phyloP scores from a whole-genome alignment of 202 grass and related monocot species.

The Brachypodium distachyon region DNA sequence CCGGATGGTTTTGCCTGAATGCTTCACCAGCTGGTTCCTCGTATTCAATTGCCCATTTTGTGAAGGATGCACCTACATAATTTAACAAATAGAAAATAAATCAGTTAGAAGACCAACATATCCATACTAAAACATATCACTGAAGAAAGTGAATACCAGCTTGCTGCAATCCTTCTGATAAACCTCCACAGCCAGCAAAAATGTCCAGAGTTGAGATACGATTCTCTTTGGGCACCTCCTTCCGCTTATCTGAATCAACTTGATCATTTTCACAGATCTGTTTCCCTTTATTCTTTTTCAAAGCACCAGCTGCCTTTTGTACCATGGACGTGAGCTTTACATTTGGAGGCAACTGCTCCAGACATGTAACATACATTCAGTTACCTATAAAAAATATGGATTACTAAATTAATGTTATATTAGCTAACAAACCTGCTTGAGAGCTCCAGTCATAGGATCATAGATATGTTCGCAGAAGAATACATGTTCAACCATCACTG shows the following conservation, averaged over 20 bases:
- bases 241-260: slow-evolving; percentile 44
- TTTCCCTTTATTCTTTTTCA: slow-evolving; percentile 85
- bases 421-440: slow-evolving; percentile 73
- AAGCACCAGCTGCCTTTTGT: slow-evolving; percentile 32
- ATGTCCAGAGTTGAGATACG: slow-evolving; percentile 84
- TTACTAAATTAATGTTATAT: slow-evolving; percentile 5
- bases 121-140: neutral
- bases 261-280: slow-evolving; percentile 55
- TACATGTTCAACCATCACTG: slow-evolving; percentile 70
- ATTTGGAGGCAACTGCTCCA: slow-evolving; percentile 66
- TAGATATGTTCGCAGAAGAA: slow-evolving; percentile 97
- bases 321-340: slow-evolving; percentile 43
- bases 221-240: slow-evolving; percentile 44
- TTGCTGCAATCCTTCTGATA: slow-evolving; percentile 92
- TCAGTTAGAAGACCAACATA: neutral
- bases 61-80: slow-evolving; percentile 59
- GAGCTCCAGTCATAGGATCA: slow-evolving; percentile 68
- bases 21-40: slow-evolving; percentile 92
- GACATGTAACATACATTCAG: slow-evolving; percentile 19
- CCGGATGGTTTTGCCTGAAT: slow-evolving; percentile 85
- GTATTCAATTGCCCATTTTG: slow-evolving; percentile 99
- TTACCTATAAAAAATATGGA: slow-evolving; percentile 10
- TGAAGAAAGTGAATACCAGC: slow-evolving; percentile 47
- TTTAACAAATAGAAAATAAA: slow-evolving; percentile 22
- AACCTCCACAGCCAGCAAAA: slow-evolving; percentile 97